phyloP scores from a whole-genome alignment of 345 rosid genomes.

The Populus davidiana region DNA sequence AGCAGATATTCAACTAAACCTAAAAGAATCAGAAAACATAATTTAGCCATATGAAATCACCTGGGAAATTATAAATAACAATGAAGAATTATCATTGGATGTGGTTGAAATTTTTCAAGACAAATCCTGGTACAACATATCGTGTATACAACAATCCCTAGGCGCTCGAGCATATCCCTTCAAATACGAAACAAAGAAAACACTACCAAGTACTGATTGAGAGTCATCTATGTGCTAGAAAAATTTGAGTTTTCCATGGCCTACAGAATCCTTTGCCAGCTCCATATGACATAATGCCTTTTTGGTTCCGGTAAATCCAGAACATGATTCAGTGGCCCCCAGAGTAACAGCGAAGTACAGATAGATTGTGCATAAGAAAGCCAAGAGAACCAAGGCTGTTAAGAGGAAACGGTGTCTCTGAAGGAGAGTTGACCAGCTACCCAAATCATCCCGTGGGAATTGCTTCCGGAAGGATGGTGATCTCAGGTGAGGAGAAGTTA shows the following conservation, averaged over 20 bases:
- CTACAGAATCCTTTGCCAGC: constrained; percentile 35
- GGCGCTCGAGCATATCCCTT: background rate
- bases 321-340: constrained; percentile 58
- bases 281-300: constrained; percentile 58
- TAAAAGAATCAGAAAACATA: background rate
- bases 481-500: constrained; percentile 75
- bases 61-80: background rate
- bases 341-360: constrained; percentile 88
- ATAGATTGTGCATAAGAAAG: constrained; percentile 79
- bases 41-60: background rate
- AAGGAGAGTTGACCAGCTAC: constrained; percentile 68
- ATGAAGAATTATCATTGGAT: background rate
- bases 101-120: background rate
- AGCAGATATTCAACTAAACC: background rate
- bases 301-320: constrained; percentile 59
- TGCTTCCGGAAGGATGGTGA: constrained; percentile 60
- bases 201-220: background rate
- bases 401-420: constrained; percentile 84
- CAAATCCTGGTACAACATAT: background rate
- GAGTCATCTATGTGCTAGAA: constrained; percentile 10
- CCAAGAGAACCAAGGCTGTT: constrained; percentile 72
- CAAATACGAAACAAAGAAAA: background rate
- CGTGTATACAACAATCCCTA: background rate
- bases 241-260: constrained; percentile 27
- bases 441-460: constrained; percentile 64